phyloP scores from a whole-genome alignment of 1,284 basidiomycete genomes.

The Moniliella sp. region DNA sequence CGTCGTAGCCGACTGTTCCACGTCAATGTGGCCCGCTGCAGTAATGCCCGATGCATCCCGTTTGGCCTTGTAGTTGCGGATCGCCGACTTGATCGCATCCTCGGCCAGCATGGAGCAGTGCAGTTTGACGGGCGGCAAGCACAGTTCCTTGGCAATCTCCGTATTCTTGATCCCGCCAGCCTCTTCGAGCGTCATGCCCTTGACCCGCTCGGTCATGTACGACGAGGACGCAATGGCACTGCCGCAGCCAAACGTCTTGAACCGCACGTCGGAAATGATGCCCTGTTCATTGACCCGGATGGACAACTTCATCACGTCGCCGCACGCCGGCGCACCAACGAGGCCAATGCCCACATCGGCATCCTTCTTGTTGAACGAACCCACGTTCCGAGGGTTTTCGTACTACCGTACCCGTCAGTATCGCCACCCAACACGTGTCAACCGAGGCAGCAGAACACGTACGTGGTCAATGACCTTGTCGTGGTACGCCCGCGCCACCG shows the following conservation, averaged over 20 bases:
- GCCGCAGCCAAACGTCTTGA: constrained; percentile 52
- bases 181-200: constrained; percentile 78
- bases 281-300: constrained; percentile 84
- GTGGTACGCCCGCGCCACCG: constrained; percentile 10
- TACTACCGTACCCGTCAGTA: constrained; percentile 6
- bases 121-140: constrained; percentile 74
- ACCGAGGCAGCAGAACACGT: not conserved
- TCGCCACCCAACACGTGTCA: not conserved
- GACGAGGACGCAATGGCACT: constrained; percentile 70
- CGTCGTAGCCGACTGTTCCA: no score
- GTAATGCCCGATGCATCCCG: constrained; percentile 19
- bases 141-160: constrained; percentile 76
- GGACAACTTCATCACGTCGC: constrained; percentile 95
- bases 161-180: constrained; percentile 95
- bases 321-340: constrained; percentile 83
- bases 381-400: constrained; percentile 37
- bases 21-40: constrained; percentile 48
- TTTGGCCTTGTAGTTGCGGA: constrained; percentile 25
- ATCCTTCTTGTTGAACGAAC: constrained; percentile 77
- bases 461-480: constrained; percentile 32
- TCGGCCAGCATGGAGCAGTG: constrained; percentile 69
- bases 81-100: constrained; percentile 58
- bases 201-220: constrained; percentile 66
- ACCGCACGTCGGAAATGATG: constrained; percentile 91
- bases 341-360: constrained; percentile 82